These are phyloP conservation scores for Agarophyton chilense DNA, from an alignment of 23 red algal species.

Conservation along the genomic window DNA sequence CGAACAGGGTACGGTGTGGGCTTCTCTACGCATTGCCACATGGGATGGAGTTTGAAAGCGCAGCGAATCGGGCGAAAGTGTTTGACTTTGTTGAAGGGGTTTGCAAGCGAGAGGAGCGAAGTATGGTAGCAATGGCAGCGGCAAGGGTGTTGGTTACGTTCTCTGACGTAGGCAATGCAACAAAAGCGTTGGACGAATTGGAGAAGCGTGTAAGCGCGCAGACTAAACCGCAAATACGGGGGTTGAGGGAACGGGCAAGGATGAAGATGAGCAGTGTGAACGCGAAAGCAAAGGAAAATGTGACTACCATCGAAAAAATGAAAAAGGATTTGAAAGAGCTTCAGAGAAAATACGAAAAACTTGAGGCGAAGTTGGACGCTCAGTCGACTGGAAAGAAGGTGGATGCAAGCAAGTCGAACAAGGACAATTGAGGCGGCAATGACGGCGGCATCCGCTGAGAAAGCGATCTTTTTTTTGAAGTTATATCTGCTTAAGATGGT, in stretches of 20 bases:
- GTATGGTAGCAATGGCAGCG: constrained; percentile 18
- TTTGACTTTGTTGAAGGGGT: constrained; percentile 59
- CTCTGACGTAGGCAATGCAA: constrained; percentile 43
- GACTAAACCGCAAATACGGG: constrained; percentile 32
- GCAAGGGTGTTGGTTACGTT: constrained; percentile 29
- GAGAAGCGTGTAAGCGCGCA: constrained; percentile 43
- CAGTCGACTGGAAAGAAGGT: not conserved
- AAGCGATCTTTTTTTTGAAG: too few species aligned
- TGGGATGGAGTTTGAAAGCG: constrained; percentile 31
- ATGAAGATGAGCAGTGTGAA: constrained; percentile 4
- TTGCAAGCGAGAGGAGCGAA: constrained; percentile 21
- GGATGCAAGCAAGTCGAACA: not conserved
- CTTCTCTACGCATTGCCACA: constrained; percentile 30
- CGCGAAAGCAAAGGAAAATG: not conserved
- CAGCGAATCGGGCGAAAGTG: constrained; percentile 23
- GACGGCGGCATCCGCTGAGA: too few species aligned
- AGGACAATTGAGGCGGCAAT: not conserved
- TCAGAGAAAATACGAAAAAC: constrained; percentile 30
- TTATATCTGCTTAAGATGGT: not conserved
- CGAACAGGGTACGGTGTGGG: constrained; percentile 16
- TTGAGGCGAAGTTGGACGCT: constrained; percentile 41
- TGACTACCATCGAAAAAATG: constrained; percentile 32
- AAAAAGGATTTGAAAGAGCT: constrained; percentile 43
- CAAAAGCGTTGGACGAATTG: constrained; percentile 37
- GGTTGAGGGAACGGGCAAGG: constrained; percentile 30